These are phyloP conservation scores for Strombidium stylifer DNA, from an alignment of 73 alveolate species.

Conservation along the genomic window DNA sequence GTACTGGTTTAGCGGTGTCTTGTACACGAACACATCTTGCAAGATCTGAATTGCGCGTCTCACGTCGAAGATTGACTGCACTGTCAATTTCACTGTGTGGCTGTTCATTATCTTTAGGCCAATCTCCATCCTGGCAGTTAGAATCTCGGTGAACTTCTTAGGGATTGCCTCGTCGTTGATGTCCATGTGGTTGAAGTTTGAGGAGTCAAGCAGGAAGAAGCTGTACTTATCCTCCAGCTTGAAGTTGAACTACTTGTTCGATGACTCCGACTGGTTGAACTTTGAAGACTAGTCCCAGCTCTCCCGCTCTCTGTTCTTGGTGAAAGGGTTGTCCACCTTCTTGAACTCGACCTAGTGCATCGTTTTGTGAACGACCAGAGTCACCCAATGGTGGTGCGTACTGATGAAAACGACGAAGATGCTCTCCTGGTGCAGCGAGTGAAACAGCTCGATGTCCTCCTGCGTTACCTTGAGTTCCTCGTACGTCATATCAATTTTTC, in stretches of 20 bases:
- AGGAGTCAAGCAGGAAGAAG: constrained; percentile 28
- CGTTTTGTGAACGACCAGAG: constrained; percentile 16
- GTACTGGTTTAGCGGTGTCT: not conserved
- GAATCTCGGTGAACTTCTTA: constrained; percentile 1
- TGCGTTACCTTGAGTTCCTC: constrained; percentile 13
- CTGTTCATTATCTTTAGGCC: constrained; percentile 7
- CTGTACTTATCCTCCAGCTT: too few species aligned
- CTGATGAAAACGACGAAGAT: constrained; percentile 9
- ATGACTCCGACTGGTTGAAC: too few species aligned
- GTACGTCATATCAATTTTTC: constrained; percentile 1
- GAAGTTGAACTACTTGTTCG: too few species aligned
- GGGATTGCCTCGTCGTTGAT: constrained; percentile 16
- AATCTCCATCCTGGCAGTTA: not conserved
- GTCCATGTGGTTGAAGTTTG: constrained; percentile 12
- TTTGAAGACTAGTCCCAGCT: too few species aligned
- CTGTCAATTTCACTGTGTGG: constrained; percentile 14
- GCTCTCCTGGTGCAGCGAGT: constrained; percentile 3
- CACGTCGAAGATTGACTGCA: constrained; percentile 10
- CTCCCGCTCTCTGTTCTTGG: not conserved
- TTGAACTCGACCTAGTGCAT: too few species aligned
- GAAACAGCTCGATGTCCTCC: constrained; percentile 2
- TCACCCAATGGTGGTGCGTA: constrained; percentile 33
- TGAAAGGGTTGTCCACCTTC: too few species aligned
- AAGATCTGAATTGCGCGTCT: constrained; percentile 6
- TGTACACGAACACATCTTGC: constrained; percentile 6